Evolutionary conservation across 169 alveolate genomes (phyloP).

Genomic region (Cryptosporidium sp.): DNA sequence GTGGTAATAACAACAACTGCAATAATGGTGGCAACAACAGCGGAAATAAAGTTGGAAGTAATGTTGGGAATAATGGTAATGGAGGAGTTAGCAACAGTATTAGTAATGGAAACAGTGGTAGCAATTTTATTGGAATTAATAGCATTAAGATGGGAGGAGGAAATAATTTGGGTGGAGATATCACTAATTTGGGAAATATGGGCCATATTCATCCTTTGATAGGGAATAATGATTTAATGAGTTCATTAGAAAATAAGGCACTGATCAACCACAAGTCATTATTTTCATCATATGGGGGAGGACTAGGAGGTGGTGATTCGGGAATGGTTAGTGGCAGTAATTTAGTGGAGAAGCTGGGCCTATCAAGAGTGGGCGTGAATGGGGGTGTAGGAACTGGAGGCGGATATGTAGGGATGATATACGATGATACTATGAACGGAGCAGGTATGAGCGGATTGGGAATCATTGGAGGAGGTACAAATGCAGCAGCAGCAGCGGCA

Average conservation of each 20-base stretch:
- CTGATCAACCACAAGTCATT: conserved; percentile 14
- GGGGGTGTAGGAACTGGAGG: not conserved
- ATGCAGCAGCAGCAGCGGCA: not conserved
- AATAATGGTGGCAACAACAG: not conserved
- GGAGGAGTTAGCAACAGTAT: not conserved
- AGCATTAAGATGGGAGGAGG: not conserved
- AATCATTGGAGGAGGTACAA: not conserved
- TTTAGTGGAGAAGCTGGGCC: conserved; percentile 39
- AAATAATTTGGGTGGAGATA: not conserved
- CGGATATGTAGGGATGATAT: not conserved
- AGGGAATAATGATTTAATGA: conserved; percentile 21
- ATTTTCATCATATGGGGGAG: conserved; percentile 24
- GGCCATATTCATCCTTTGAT: conserved; percentile 23
- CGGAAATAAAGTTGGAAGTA: not conserved
- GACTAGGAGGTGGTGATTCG: not conserved
- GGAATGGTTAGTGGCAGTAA: not conserved
- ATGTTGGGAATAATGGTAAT: not conserved
- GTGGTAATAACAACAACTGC: not conserved
- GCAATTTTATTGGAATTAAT: not conserved
- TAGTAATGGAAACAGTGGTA: not conserved
- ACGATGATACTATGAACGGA: not conserved
- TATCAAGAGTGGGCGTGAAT: not conserved
- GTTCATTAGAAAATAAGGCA: conserved; percentile 14
- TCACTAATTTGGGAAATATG: not conserved
- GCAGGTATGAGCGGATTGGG: not conserved